Percentiles rank a stretch among this genome's conserved stretches.
These are phyloP conservation scores for Sugiyamaella xylanicola DNA, from an alignment of 1,139 yeast species.

Conservation along the genomic window DNA sequence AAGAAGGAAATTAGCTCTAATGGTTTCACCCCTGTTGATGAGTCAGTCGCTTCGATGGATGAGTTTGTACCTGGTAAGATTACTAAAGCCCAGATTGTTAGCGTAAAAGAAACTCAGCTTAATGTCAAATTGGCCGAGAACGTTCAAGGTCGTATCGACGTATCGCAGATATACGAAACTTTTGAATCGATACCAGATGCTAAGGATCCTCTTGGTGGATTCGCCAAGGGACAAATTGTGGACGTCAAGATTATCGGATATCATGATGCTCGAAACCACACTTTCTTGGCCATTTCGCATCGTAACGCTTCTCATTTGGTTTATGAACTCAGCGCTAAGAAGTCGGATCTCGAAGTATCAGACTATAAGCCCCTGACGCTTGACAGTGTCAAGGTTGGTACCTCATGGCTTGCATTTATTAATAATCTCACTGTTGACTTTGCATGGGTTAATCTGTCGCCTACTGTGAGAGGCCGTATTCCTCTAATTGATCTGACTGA, in stretches of 20 bases:
- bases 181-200: constrained; percentile 59
- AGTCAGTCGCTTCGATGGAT: constrained; percentile 48
- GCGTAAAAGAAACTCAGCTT: constrained; percentile 73
- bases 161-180: constrained; percentile 65
- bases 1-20: constrained; percentile 12
- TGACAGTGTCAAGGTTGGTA: constrained; percentile 49
- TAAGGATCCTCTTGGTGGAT: constrained; percentile 61
- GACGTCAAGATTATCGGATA: constrained; percentile 72
- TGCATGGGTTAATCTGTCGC: constrained; percentile 72
- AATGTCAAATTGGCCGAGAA: constrained; percentile 78
- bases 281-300: constrained; percentile 69
- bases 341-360: constrained; percentile 43
- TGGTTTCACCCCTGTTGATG: constrained; percentile 62
- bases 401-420: constrained; percentile 53
- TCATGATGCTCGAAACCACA: constrained; percentile 72
- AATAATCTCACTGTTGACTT: constrained; percentile 56
- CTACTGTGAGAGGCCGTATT: constrained; percentile 67
- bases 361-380: constrained; percentile 41
- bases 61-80: constrained; percentile 63
- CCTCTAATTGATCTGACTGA: constrained; percentile 66
- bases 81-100: constrained; percentile 62
- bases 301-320: constrained; percentile 57
- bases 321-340: constrained; percentile 65
- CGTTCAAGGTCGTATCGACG: constrained; percentile 77
- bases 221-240: constrained; percentile 59